Evolutionary conservation across 2,329 filamentous ascomycete species (phyloP).

Genomic region (Aspergillus sp.): DNA sequence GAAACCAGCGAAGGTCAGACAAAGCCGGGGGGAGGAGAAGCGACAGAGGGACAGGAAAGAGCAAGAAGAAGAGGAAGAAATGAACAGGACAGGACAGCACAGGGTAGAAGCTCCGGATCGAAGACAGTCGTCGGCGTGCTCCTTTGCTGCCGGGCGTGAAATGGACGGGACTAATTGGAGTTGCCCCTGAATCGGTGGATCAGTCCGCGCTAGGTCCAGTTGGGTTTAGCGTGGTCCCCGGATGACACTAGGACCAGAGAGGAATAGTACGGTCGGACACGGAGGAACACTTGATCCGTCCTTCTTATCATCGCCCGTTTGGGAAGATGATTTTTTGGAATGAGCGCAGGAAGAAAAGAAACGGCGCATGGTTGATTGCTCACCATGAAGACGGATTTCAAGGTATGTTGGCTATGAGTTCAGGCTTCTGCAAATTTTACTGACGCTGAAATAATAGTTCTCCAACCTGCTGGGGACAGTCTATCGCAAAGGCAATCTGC

Average conservation of each 20-base stretch:
- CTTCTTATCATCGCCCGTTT: conserved; percentile 22
- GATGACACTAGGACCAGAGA: conserved; percentile 21
- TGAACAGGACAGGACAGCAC: conserved; percentile 7
- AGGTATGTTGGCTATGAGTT: conserved; percentile 48
- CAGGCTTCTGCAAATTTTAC: not conserved
- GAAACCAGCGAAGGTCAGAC: not conserved
- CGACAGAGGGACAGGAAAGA: conserved; percentile 2
- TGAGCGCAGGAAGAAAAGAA: conserved; percentile 12
- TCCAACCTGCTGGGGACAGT: conserved; percentile 97
- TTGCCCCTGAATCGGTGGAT: conserved; percentile 27
- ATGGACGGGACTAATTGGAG: not conserved
- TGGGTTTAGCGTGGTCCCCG: conserved; percentile 17
- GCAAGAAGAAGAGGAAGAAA: conserved; percentile 5
- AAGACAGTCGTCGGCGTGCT: conserved; percentile 6
- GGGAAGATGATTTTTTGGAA: conserved; percentile 13
- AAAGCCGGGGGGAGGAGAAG: not conserved
- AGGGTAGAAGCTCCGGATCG: conserved; percentile 6
- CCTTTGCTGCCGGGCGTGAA: conserved; percentile 9
- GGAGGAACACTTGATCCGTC: conserved; percentile 19
- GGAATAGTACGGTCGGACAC: conserved; percentile 18
- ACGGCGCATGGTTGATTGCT: conserved; percentile 3
- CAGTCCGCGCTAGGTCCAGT: conserved; percentile 8
- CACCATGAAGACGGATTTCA: conserved; percentile 97
- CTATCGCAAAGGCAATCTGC: conserved; percentile 93
- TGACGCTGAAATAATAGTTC: conserved; percentile 54